Evolutionary conservation across 2,329 filamentous ascomycete species (phyloP), one percentile per base, ranked within the genome.

Genomic region (Phaeosphaeria sp.): DNA sequence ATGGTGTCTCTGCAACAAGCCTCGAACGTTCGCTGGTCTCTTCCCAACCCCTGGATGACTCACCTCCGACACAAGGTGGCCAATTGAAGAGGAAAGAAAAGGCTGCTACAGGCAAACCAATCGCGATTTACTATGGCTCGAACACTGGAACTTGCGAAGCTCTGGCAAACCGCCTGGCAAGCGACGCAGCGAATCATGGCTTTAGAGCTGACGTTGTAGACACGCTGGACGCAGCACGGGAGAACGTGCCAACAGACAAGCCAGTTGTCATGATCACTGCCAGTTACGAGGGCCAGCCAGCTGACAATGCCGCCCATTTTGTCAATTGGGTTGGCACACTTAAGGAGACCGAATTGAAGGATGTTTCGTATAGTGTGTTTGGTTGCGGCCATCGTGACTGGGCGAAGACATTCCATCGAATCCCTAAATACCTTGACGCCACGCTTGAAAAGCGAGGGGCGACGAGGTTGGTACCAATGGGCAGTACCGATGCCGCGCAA

Each of bases 111-210:
- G 72, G 72, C 5, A 73, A 73, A 49, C 69, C 73, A 0, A 70
- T 79, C 50, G 67, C 65, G 0, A 72, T 79, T 17, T 72, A 75
- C 46, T 79, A 77, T 52, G 78, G 78, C 6, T 77, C 75, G 2
- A 80, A 80, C 56, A 75, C 73, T 15, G 76, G 79, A 1, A 80
- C 79, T 6, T 80, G 78, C 51, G 75, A 80, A 62, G 74, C 75
- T 11, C 69, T 80, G 5, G 78, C 79, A 1, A 73, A 78, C 30
- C 66, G 71, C 7, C 66, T 80, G 7, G 75, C 72, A 5, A 66
- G 72, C 7, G 71, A 76, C 33, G 77, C 77, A 1, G 58, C 67
- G 15, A 68, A 70, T 4, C 72, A 77, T 53, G 78, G 79, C 6
- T 78, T 77, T 55, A 66, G 60, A 6, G 76, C 74, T 20, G 69